Evolutionary conservation across 768 basidiomycete species (phyloP), one percentile per base, ranked within the genome.

Genomic region (Naematelia aurantialba): DNA sequence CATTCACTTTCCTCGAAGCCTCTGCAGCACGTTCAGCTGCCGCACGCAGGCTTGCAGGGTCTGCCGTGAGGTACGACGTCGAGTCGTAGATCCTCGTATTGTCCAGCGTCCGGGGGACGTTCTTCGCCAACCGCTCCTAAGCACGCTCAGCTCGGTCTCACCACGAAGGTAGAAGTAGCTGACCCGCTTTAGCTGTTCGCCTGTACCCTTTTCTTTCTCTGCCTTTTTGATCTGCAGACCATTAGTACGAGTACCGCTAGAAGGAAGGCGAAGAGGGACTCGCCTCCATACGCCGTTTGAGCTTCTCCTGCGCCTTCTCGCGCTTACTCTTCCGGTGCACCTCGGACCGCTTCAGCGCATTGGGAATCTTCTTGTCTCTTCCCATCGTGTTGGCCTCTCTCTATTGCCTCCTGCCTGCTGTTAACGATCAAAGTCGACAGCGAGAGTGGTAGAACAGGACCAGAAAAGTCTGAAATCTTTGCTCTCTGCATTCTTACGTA

Each of bases 41-140:
- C 27, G 62, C 66, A 34, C 58, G 52, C 12, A 76, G 59, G 5
- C 65, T 69, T 22, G 68, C 68, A 19, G 79, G 79, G 63, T 79
- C 71, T 27, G 78, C 73, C 11, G 75, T 78, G 31, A 80, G 63
- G 65, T 80, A 78, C 22, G 77, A 78, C 4, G 67, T 72, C 4
- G 78, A 65, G 39, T 78, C 77, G 67, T 85, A 88, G 76, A 93
- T 87, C 61, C 93, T 85, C 60, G 85, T 88, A 74, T 97, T 98
- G 73, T 99, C 96, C 22, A 97, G 83, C 0, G 96, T 99, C 46
- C 83, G 83, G 0, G 93, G 93, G 10, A 93, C 82, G 80, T 96
- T 96, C 68, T 88, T 84, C 4, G 84, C 82, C 22, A 89, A 79
- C 57, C 92, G 85, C 85, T 86, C 87, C 91, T 93, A 58, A 11